Conservation (phyloP, 1,139 yeast species). For the Suhomyces maxii region DNA sequence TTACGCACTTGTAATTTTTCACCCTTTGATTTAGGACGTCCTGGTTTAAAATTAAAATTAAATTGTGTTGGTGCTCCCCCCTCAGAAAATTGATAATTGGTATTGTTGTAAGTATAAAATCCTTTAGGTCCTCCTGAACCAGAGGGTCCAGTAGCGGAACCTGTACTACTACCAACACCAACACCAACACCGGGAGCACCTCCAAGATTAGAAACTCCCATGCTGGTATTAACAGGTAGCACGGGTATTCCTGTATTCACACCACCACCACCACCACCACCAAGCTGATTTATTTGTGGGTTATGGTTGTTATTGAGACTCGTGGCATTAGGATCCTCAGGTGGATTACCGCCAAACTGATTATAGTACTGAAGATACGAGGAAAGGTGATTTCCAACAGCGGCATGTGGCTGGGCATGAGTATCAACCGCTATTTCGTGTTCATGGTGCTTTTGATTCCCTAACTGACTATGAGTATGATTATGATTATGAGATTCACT, state of each 20-base stretch:
- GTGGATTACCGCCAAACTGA: constrained; percentile 5
- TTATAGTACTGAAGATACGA: constrained; percentile 11
- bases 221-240: no score
- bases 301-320: no score
- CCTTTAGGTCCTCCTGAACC: neutral
- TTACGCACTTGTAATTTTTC: constrained; percentile 9
- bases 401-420: constrained; percentile 4
- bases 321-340: neutral
- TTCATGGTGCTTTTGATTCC: neutral
- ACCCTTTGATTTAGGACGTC: constrained; percentile 8
- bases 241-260: no score
- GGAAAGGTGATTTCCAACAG: constrained; percentile 10
- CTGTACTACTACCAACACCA: neutral
- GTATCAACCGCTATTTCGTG: neutral
- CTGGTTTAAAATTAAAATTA: constrained; percentile 8
- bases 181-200: neutral
- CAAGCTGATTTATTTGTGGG: neutral
- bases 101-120: constrained; percentile 5
- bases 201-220: neutral
- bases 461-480: neutral
- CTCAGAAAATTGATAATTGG: constrained; percentile 1
- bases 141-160: neutral
- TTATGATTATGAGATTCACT: no score
- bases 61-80: neutral
- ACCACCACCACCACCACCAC: no score